Evolutionary conservation across 1,284 basidiomycete genomes (phyloP), one percentile per base, ranked within the genome.

Genomic region (Tylopilus orsonianus): DNA sequence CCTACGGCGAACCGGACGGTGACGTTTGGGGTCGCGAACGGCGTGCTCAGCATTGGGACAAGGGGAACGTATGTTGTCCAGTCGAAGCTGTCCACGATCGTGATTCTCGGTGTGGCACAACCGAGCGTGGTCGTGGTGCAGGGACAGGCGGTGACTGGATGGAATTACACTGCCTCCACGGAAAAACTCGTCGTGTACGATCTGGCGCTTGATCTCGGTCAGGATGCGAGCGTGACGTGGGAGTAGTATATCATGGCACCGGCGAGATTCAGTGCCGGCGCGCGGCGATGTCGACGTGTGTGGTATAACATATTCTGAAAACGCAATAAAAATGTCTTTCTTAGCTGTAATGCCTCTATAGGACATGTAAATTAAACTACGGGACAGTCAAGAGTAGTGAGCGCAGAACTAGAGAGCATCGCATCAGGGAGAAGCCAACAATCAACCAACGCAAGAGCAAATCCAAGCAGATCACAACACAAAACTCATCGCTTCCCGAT

Each of bases 401-500:
- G 10, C 5, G 26, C 10, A 10, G 10, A 6, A 26, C 10, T 10
- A 26, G 26, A 26, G 10, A 26, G n/a, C n/a, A n/a, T n/a, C n/a
- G n/a, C n/a, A n/a, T n/a, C n/a, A n/a, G n/a, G n/a, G n/a, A n/a
- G n/a, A n/a, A n/a, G n/a, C n/a, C n/a, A n/a, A n/a, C n/a, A n/a
- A n/a, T n/a, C n/a, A n/a, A n/a, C n/a, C n/a, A n/a, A n/a, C n/a
- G n/a, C n/a, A n/a, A n/a, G n/a, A n/a, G n/a, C n/a, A n/a, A n/a
- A n/a, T n/a, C n/a, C n/a, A n/a, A n/a, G n/a, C n/a, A n/a, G 10
- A 38, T 65, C 56, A 72, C 16, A 67, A 36, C 29, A 59, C 59
- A 53, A 78, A 83, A 55, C 61, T 69, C 85, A 83, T 85, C 18
- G 79, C 72, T 40, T 89, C 88, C 41, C 92, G 77, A 69, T 94